phyloP scores from a whole-genome alignment of 257 asterid species.

The Rehmannia glutinosa region DNA sequence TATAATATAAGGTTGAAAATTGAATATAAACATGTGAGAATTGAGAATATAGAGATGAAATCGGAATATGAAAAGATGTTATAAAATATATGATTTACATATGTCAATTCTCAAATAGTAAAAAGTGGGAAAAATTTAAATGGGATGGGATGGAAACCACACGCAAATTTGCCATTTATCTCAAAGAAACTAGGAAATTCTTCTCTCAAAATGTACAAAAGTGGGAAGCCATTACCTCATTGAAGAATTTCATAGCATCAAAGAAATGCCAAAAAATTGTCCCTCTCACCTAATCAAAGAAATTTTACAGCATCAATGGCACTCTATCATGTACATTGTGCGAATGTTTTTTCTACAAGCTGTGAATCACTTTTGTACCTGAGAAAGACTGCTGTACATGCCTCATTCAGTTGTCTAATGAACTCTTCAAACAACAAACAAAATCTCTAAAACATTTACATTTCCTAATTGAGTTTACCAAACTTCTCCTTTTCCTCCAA shows the following conservation, averaged over 20 bases:
- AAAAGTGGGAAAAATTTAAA: no score
- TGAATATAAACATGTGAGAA: no score
- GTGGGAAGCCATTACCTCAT: not conserved
- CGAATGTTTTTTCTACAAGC: no score
- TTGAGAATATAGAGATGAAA: no score
- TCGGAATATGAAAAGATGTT: no score
- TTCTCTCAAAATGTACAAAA: no score
- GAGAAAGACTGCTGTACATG: not conserved
- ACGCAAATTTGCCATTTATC: no score
- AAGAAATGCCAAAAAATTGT: not conserved
- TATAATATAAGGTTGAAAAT: no score
- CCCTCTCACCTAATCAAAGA: not conserved
- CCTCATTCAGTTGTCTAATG: not conserved
- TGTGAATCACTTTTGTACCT: not conserved
- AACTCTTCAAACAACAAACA: not conserved
- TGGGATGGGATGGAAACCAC: no score
- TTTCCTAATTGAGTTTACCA: slow-evolving; percentile 28
- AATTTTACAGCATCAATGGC: not conserved
- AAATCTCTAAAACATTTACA: not conserved
- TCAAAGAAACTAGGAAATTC: no score
- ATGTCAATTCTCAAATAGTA: no score
- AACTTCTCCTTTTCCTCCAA: slow-evolving; percentile 48
- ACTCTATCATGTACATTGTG: not conserved
- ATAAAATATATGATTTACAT: no score
- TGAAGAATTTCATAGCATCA: not conserved